phyloP scores from a whole-genome alignment of 371 early-diverging fungal species.

The Mortierella sp. region DNA sequence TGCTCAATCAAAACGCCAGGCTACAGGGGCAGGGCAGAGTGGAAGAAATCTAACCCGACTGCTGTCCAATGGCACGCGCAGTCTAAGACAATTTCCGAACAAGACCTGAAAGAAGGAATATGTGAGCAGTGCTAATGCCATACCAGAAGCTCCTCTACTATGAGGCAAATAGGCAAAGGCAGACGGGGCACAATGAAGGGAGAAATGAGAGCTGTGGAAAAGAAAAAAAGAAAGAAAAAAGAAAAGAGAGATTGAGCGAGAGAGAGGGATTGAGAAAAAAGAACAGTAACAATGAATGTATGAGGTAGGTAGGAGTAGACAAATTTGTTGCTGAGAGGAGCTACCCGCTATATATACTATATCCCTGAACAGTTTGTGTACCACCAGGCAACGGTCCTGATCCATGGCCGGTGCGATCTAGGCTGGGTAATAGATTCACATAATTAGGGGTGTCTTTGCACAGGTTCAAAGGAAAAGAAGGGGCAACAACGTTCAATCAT shows the following conservation, averaged over 20 bases:
- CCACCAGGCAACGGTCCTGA: conserved; percentile 6
- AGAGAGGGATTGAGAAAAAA: neutral
- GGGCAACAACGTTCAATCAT: neutral
- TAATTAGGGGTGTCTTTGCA: neutral
- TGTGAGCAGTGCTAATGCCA: neutral
- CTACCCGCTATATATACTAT: neutral
- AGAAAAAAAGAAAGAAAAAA: neutral
- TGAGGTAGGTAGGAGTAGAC: neutral
- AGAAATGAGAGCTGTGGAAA: neutral
- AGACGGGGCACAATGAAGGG: neutral
- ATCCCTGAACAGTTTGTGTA: neutral
- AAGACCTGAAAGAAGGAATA: neutral
- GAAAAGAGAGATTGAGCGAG: neutral
- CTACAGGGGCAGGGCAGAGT: conserved; percentile 11
- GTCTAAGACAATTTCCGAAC: neutral
- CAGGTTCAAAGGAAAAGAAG: neutral
- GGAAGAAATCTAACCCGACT: neutral
- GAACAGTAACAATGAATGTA: neutral
- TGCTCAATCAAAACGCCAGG: neutral
- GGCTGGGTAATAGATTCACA: neutral
- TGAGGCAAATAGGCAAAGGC: neutral
- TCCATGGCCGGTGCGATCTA: neutral
- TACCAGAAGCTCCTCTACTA: neutral
- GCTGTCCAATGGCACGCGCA: neutral
- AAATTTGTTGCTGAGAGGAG: neutral